Base-by-base conservation (phyloP, 2,329 filamentous ascomycete species). In the Xylariaceae sp. region DNA sequence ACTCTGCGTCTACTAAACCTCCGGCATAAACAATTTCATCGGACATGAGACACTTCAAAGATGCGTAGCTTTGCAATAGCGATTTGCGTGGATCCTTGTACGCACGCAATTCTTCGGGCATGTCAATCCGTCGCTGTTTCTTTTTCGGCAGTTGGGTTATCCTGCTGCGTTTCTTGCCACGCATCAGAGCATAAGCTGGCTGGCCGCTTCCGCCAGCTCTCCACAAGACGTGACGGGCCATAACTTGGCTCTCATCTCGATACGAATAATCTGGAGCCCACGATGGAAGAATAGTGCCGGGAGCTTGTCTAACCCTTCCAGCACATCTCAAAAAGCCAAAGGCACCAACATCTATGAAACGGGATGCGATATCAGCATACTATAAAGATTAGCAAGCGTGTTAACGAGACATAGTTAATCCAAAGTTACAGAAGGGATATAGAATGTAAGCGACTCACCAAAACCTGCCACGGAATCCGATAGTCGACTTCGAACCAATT, bases 401-500 rank as follows among this genome's bases (percentile, higher is more conserved):
- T 16, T 16, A 10, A 19, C 5, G 23, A 37, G 3, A 17, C 12
- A 14, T n/a, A n/a, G n/a, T n/a, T n/a, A n/a, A n/a, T n/a, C n/a
- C n/a, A n/a, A n/a, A n/a, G n/a, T n/a, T n/a, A n/a, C n/a, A n/a
- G n/a, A n/a, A n/a, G n/a, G n/a, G n/a, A n/a, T n/a, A n/a, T n/a
- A n/a, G n/a, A n/a, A n/a, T n/a, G n/a, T n/a, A n/a, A n/a, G n/a
- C n/a, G n/a, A 42, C 50, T 47, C 37, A 53, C 50, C 12, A 53
- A 25, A 37, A 57, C 47, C 32, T 57, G 45, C 55, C 56, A 58
- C 3, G 56, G 56, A 3, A 57, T 23, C 6, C 41, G 34, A 33
- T 58, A 58, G 32, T 55, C 51, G n/a, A 57, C 46, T 6, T 55
- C 42, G 23, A 58, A 52, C 56, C 56, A 58, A 12, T 47, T 25